Evolutionary conservation across 176 grass and related monocot species (phyloP), one percentile per base, ranked within the genome.

Genomic region (Musa beccarii): DNA sequence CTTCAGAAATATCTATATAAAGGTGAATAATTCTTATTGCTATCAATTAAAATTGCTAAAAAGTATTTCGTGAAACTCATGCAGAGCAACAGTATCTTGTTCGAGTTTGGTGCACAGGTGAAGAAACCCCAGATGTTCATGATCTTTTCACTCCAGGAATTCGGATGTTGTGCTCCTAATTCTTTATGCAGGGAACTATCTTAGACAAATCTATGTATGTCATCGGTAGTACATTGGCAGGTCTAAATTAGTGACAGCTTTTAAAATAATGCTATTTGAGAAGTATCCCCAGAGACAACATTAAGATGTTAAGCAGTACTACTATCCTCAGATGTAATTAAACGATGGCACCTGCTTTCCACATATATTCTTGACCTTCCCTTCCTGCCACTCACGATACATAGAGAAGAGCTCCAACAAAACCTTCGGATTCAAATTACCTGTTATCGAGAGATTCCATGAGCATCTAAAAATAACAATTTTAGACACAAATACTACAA

Each of bases 361-460:
- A 76, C 86, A 87, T 56, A 91, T 99, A 80, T 91, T 84, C 75
- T 91, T 94, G 62, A 84, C 82, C 79, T 87, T 89, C 61, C 91
- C 86, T 79, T 99, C 95, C 80, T 99, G 88, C 88, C 84, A 92
- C 84, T 99, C 82, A 5, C 83, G 84, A 53, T 89, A 94, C 81
- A 99, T 74, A 0, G 86, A 84, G 51, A 94, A 99, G 77, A 94
- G 84, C 76, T 94, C 86, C 55, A 87, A 82, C 69, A 94, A 80
- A 73, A 94, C 76, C 85, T 86, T 91, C 17, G 86, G 95, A 63
- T 83, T 87, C 80, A 94, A 62, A 50, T 80, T 80, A 73, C 90
- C 86, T 99, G 67, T 67, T 79, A 1, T 79, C 51, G n/a, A 68
- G 78, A 74, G 11, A 29, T 12, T 16, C 10, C 19, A 49, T 52